phyloP scores from a whole-genome alignment of 495 filamentous ascomycete genomes.

The Neurospora hispaniola region DNA sequence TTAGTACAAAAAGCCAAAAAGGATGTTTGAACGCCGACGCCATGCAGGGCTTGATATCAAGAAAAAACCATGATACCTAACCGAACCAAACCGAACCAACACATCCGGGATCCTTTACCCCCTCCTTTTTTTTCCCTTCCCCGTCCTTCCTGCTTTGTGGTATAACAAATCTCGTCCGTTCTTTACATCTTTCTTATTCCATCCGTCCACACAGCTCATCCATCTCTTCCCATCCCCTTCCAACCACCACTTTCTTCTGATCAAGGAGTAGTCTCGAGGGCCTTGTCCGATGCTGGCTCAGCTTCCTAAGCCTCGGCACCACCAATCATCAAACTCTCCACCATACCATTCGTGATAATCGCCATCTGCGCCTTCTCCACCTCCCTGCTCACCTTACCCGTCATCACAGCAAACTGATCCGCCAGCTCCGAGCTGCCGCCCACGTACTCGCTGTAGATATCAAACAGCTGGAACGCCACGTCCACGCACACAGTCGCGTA shows the following conservation, averaged over 20 bases:
- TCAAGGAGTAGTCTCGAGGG: background rate
- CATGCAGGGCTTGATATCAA: slow-evolving; percentile 4
- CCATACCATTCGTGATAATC: slow-evolving; percentile 69
- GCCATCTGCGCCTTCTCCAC: slow-evolving; percentile 75
- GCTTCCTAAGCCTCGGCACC: background rate
- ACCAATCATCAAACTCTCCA: slow-evolving; percentile 57
- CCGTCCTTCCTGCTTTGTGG: background rate
- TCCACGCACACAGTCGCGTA: slow-evolving; percentile 70
- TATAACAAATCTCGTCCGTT: background rate
- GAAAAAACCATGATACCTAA: slow-evolving; percentile 1
- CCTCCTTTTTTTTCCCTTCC: background rate
- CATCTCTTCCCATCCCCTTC: background rate
- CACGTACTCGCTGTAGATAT: slow-evolving; percentile 77
- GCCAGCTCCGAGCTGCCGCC: slow-evolving; percentile 66
- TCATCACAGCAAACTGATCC: slow-evolving; percentile 49
- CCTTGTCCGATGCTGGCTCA: background rate
- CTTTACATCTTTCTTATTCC: background rate
- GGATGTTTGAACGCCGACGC: slow-evolving; percentile 4
- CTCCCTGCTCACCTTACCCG: slow-evolving; percentile 57
- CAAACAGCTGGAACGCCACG: slow-evolving; percentile 64
- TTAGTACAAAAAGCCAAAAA: slow-evolving; percentile 1
- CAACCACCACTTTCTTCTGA: background rate
- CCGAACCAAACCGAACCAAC: background rate
- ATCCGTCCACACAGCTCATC: background rate
- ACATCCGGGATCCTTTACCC: background rate